Base-by-base conservation (phyloP, 371 early-diverging fungal species). In the Rhizopus sp. region DNA sequence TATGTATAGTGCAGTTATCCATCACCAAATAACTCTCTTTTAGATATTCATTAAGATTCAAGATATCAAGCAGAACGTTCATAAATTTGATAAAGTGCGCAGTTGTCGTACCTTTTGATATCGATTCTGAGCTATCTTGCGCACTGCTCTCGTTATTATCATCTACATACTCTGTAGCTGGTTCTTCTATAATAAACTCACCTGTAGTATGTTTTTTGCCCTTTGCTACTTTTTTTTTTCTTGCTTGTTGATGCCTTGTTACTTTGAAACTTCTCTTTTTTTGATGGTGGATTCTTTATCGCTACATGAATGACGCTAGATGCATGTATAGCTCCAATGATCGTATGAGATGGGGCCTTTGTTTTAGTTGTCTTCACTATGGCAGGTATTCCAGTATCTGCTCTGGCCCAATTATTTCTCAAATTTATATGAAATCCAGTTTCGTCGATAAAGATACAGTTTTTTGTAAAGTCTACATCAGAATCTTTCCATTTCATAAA, bases 361-460 rank as follows among this genome's bases (percentile, higher is more conserved):
- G 51, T 45, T 51, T 38, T 55, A 44, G 49, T 29, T 34, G 46
- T 59, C 29, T 51, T 45, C 32, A 53, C 32, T 49, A 37, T 53
- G 30, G 49, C 31, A 10, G 49, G 30, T 15, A 23, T 55, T 45
- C 42, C 55, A 30, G 35, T 29, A 17, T 15, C 55, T 12, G 55
- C 7, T 45, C 45, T 49, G 35, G 50, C 55, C 49, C 47, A 54
- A 42, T 40, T 48, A 17, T 47, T 39, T 54, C 42, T 60, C 50
- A 52, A 47, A 51, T 57, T 53, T 12, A 62, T 44, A 57, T 63
- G 35, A 40, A 62, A 62, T 35, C 54, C 61, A 48, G 55, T 55
- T 42, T 60, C 50, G 30, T 61, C 61, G 46, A 61, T 61, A 51
- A 61, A 55, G 16, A 61, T 33, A 51, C 45, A 61, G 55, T 62